A percentile compares a stretch with the other conserved stretches of the same genome.
phyloP scores from a whole-genome alignment of 805 yeast genomes.

The Tetrapisispora arboricola region DNA sequence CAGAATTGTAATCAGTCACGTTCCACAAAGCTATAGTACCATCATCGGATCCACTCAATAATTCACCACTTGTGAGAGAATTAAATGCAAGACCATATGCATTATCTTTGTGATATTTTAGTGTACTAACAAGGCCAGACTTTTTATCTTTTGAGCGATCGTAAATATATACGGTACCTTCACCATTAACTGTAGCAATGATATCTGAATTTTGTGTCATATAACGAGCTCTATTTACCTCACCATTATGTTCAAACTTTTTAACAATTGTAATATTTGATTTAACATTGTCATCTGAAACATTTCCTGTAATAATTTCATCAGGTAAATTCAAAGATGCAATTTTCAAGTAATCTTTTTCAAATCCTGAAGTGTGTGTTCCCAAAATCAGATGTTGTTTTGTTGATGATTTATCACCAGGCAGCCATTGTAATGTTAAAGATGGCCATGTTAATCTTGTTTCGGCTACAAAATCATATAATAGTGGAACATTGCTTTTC shows the following conservation, averaged over 20 bases:
- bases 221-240: slow-evolving; percentile 62
- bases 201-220: slow-evolving; percentile 49
- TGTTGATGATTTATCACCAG: slow-evolving; percentile 28
- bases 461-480: slow-evolving; percentile 77
- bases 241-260: slow-evolving; percentile 52
- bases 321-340: slow-evolving; percentile 52
- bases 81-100: slow-evolving; percentile 74
- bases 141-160: slow-evolving; percentile 27
- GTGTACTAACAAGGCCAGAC: slow-evolving; percentile 27
- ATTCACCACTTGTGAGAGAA: slow-evolving; percentile 35
- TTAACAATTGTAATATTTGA: slow-evolving; percentile 50
- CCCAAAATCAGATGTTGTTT: slow-evolving; percentile 52
- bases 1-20: slow-evolving; percentile 19
- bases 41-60: slow-evolving; percentile 61
- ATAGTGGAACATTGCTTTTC: slow-evolving; percentile 69
- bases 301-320: slow-evolving; percentile 23
- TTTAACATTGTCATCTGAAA: slow-evolving; percentile 14
- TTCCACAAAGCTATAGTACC: slow-evolving; percentile 55
- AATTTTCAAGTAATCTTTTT: slow-evolving; percentile 52
- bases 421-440: slow-evolving; percentile 69
- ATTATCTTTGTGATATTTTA: slow-evolving; percentile 49
- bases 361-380: slow-evolving; percentile 67
- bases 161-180: slow-evolving; percentile 51
- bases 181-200: slow-evolving; percentile 59
- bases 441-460: slow-evolving; percentile 79